Evolutionary conservation across 768 basidiomycete genomes (phyloP), one percentile per base, ranked within the genome.

Genomic region (Neoboletus magnificus): DNA sequence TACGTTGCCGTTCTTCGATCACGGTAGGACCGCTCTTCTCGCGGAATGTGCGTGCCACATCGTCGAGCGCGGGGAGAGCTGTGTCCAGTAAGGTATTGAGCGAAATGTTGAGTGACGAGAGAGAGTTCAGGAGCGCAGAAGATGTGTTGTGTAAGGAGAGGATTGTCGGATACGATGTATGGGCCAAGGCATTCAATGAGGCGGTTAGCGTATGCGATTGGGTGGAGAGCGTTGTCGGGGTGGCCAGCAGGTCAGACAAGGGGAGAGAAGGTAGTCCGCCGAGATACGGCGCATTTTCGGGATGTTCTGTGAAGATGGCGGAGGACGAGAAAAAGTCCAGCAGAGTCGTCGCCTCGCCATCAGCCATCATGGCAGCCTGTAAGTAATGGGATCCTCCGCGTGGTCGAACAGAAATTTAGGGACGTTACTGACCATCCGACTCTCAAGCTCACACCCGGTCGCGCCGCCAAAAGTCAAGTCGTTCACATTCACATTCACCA

Each of bases 161-260:
- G 69, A 97, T 96, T 0, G 93, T 93, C 29, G 89, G 84, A 71
- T 97, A 94, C 23, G 93, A 93, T 5, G 91, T 86, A 57, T 92
- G 89, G 52, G 93, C 95, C 15, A 98, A 81, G 40, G 89, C 88
- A 11, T 91, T 94, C 58, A 97, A 78, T 52, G 93, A 94, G 43
- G 91, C 87, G 8, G 92, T 93, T 50, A 97, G 81, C 56, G 93
- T 89, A 48, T 91, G 86, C 0, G 90, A 82, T 55, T 95, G 92
- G 1, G 91, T 89, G 48, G 89, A 83, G 50, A 98, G 86, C 37
- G 80, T 67, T 3, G 82, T 75, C 0, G 95, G 95, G 65, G 93
- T 87, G 1, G 82, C 71, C 20, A 85, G 73, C n/a, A 98, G 79
- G 33, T 83, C 80, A 27, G 79, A 69, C 25, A 98, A 80, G 1